Evolutionary conservation across 306 rosid species (phyloP).

Genomic region (Cicer yamashitae): DNA sequence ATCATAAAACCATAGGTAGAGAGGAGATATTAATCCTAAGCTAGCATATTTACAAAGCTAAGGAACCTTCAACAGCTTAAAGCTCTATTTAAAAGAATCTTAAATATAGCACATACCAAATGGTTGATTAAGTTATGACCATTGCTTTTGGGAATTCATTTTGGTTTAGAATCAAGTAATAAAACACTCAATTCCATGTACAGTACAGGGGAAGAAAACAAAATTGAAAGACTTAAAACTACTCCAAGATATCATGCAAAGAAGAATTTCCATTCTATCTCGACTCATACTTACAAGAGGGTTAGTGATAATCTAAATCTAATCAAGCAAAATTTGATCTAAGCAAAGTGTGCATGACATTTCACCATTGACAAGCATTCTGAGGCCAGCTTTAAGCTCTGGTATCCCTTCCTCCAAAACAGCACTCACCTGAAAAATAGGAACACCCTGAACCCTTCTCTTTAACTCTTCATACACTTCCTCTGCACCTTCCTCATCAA

Average conservation of each 20-base stretch:
- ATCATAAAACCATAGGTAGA: too few relatives aligned
- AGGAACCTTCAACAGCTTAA: too few relatives aligned
- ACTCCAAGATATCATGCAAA: neutral
- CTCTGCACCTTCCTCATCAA: slow-evolving; percentile 85
- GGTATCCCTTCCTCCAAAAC: slow-evolving; percentile 83
- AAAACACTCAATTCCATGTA: slow-evolving; percentile 1
- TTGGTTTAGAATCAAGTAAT: neutral
- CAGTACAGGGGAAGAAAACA: neutral
- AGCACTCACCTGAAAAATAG: slow-evolving; percentile 84
- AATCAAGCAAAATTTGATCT: slow-evolving; percentile 67
- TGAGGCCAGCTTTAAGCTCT: slow-evolving; percentile 80
- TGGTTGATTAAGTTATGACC: neutral
- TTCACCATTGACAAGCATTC: slow-evolving; percentile 76
- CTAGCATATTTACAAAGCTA: too few relatives aligned
- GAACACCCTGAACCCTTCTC: slow-evolving; percentile 72
- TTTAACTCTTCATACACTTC: slow-evolving; percentile 69
- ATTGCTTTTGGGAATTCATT: slow-evolving; percentile 7
- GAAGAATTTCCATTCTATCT: neutral
- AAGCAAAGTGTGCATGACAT: slow-evolving; percentile 54
- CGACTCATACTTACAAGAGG: neutral
- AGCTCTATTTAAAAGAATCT: neutral
- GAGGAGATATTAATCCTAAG: too few relatives aligned
- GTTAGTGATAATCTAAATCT: slow-evolving; percentile 54
- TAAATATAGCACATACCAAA: neutral
- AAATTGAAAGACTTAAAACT: neutral